A percentile compares a stretch with the other conserved stretches of the same genome.
phyloP scores from a whole-genome alignment of 2,329 filamentous ascomycete species.

The Ploettnerulaceae sp. region DNA sequence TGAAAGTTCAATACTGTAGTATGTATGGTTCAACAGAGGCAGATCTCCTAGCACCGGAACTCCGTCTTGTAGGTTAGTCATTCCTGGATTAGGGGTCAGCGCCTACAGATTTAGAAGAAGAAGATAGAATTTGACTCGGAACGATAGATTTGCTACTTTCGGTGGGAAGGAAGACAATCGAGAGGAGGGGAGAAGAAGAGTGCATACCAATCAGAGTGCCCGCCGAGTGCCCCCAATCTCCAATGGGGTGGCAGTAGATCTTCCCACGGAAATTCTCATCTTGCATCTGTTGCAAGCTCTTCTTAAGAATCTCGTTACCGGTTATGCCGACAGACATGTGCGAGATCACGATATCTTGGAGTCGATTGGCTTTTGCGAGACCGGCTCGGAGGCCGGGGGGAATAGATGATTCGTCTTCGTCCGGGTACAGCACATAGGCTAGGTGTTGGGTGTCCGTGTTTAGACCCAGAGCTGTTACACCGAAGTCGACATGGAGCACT shows the following conservation, averaged over 20 bases:
- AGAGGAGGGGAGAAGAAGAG: no score
- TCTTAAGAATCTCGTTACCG: constrained; percentile 43
- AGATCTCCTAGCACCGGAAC: constrained; percentile 45
- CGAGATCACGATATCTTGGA: constrained; percentile 44
- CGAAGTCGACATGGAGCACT: constrained; percentile 46
- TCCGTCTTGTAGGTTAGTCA: constrained; percentile 46
- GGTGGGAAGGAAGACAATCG: no score
- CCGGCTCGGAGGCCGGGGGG: constrained; percentile 41
- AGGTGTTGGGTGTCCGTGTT: constrained; percentile 49
- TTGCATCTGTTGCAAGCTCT: constrained; percentile 38
- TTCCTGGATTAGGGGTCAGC: no score
- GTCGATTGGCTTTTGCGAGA: constrained; percentile 41
- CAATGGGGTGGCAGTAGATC: constrained; percentile 47
- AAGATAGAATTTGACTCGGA: no score
- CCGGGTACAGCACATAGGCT: constrained; percentile 43
- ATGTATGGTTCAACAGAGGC: constrained; percentile 41
- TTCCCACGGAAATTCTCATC: constrained; percentile 42
- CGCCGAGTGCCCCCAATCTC: constrained; percentile 48
- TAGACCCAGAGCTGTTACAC: constrained; percentile 42
- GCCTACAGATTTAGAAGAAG: no score
- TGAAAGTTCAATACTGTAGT: constrained; percentile 48
- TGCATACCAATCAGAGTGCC: constrained; percentile 45
- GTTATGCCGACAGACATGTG: constrained; percentile 42
- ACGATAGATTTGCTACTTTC: no score
- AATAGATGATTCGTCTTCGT: constrained; percentile 39